These are phyloP conservation scores for Chaetomium sp. DNA, from an alignment of 2,329 filamentous ascomycete genomes.

Conservation along the genomic window DNA sequence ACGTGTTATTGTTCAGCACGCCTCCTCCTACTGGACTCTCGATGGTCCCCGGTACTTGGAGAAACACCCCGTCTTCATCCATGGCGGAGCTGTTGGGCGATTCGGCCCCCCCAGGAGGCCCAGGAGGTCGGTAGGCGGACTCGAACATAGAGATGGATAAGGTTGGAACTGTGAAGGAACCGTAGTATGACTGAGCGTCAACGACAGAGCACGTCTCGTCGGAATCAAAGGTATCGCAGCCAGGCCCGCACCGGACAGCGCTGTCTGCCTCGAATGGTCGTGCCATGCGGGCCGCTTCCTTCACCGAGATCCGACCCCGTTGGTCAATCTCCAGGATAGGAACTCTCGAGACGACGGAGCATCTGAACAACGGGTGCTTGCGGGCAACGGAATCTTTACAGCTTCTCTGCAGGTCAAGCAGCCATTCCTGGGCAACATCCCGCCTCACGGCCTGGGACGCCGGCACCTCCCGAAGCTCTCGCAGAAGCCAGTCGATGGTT, in stretches of 20 bases:
- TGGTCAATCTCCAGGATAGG: neutral
- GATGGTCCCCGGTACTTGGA: neutral
- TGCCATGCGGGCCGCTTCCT: neutral
- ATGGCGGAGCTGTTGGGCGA: neutral
- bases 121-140: neutral
- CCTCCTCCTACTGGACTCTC: neutral
- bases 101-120: neutral
- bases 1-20: neutral
- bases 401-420: neutral
- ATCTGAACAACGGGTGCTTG: neutral
- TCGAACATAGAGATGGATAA: neutral
- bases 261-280: neutral
- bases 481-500: neutral
- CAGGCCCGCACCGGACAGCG: neutral
- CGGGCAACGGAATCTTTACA: neutral
- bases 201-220: neutral
- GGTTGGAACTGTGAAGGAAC: neutral
- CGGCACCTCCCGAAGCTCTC: neutral
- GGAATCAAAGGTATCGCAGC: neutral
- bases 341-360: conserved; percentile 1
- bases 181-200: conserved; percentile 3
- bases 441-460: neutral
- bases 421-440: neutral
- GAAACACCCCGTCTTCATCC: neutral
- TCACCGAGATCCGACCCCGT: neutral